These are phyloP conservation scores for Saccharomycopsis sp. DNA, from an alignment of 805 yeast genomes.

Conservation along the genomic window DNA sequence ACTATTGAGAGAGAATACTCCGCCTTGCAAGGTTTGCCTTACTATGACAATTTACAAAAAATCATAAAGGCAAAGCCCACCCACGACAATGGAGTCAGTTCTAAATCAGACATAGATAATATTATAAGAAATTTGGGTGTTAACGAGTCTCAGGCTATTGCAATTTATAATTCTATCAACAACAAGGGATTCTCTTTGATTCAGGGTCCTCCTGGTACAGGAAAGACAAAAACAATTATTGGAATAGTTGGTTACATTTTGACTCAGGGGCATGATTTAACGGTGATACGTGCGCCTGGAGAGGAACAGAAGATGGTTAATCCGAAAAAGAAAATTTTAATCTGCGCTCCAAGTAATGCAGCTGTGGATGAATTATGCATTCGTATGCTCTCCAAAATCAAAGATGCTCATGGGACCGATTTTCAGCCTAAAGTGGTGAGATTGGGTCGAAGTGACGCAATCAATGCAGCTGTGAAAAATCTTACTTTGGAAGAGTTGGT, in stretches of 20 bases:
- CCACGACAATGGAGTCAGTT: slow-evolving; percentile 30
- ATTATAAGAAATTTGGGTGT: slow-evolving; percentile 48
- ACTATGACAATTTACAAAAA: slow-evolving; percentile 64
- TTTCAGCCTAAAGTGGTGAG: slow-evolving; percentile 68
- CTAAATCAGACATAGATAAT: slow-evolving; percentile 31
- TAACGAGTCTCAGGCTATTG: slow-evolving; percentile 85
- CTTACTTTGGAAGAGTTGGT: slow-evolving; percentile 80
- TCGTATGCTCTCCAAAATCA: slow-evolving; percentile 68
- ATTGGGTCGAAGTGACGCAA: slow-evolving; percentile 82
- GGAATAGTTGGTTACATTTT: slow-evolving; percentile 80
- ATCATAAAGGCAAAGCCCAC: slow-evolving; percentile 63
- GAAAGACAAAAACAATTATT: slow-evolving; percentile 93
- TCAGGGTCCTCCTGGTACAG: slow-evolving; percentile 99
- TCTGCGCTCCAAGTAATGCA: slow-evolving; percentile 98
- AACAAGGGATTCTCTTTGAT: slow-evolving; percentile 77
- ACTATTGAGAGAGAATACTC: slow-evolving; percentile 91
- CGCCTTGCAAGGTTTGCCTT: slow-evolving; percentile 71
- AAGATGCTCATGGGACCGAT: slow-evolving; percentile 41
- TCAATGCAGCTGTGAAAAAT: slow-evolving; percentile 72
- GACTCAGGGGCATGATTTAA: slow-evolving; percentile 31
- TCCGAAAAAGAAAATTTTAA: slow-evolving; percentile 52
- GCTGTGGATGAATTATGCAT: slow-evolving; percentile 94
- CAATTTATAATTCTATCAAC: slow-evolving; percentile 64
- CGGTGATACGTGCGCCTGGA: slow-evolving; percentile 25
- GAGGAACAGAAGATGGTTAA: not conserved